Conservation (phyloP, 129 eudicot species). For the Arctium lappa region DNA sequence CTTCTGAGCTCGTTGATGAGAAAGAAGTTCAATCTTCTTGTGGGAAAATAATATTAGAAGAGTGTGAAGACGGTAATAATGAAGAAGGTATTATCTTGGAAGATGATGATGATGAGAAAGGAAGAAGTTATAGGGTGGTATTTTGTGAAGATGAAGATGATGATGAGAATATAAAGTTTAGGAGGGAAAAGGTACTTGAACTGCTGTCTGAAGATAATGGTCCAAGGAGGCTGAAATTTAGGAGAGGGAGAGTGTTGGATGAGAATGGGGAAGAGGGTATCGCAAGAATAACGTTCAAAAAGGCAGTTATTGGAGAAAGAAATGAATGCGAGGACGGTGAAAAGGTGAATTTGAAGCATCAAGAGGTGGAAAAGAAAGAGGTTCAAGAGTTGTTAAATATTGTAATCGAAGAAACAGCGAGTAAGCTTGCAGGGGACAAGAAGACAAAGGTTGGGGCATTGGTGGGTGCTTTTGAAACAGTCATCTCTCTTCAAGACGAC, state of each 20-base stretch:
- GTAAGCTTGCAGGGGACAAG: conserved; percentile 70
- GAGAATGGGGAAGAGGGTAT: conserved; percentile 27
- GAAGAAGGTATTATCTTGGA: conserved; percentile 20
- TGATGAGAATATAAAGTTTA: conserved; percentile 43
- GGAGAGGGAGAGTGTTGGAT: conserved; percentile 37
- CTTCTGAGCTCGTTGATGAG: conserved; percentile 16
- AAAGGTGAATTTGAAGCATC: conserved; percentile 69
- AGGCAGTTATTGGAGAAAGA: conserved; percentile 14
- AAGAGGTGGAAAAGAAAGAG: conserved; percentile 67
- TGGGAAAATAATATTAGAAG: neutral
- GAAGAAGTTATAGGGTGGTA: conserved; percentile 19
- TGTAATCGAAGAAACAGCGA: conserved; percentile 86
- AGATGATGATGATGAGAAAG: conserved; percentile 21
- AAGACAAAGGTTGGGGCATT: conserved; percentile 89
- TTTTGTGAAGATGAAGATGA: conserved; percentile 34
- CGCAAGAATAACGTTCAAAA: conserved; percentile 25
- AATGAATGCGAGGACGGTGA: conserved; percentile 18
- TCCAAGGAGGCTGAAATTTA: conserved; percentile 58
- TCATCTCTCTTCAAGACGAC: conserved; percentile 71
- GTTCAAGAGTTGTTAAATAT: conserved; percentile 62
- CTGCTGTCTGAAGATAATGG: conserved; percentile 36
- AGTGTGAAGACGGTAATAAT: conserved; percentile 19
- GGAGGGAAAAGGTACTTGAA: conserved; percentile 58
- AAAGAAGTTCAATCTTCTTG: neutral
- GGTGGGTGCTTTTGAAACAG: conserved; percentile 98